Base-by-base conservation (phyloP, 352 stramenopile species). In the Phytophthora constricta region DNA sequence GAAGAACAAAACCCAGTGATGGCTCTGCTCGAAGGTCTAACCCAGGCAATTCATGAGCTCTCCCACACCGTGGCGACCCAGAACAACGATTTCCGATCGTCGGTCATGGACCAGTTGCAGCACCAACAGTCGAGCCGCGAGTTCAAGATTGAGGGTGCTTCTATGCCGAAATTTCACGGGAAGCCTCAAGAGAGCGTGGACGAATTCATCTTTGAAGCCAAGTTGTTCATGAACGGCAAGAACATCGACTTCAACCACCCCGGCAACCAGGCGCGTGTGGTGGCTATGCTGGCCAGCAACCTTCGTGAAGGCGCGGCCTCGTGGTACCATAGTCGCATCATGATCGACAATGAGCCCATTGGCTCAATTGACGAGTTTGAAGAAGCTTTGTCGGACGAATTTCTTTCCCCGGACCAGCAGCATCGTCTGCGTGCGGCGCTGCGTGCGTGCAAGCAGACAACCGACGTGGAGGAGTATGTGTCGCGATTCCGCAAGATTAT, bases 351-450 rank as follows among this genome's bases (percentile, higher is more conserved):
- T 16, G 20, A 45, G 26, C 49, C 49, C 16, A 57, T 57, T 39
- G 3, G 1, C 50, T 28, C 16, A 2, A 60, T 64, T 28, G 58
- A 55, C 45, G 52, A 62, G 10, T 73, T 73, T 28, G 52, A 65
- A 17, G 13, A 25, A 5, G 45, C 51, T 1, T 33, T 74, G 1
- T n/a, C 9, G 0, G 48, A 54, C 8, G 64, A 72, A 26, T 72
- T 72, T 47, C 27, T 74, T 22, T 59, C 66, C 5, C 34, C 66
- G 7, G 59, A 69, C 45, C 66, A 74, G 41, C 66, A 70, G 39
- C 66, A 74, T 42, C 54, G 66, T n/a, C 31, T 69, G 19, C 48
- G 59, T 16, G 47, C 59, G 0, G 66, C 59, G 0, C 42, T 74
- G 5, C 19, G 54, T 14, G 16, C 11, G 2, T 73, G 58, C 49